Evolutionary conservation across 2,329 filamentous ascomycete species (phyloP), one percentile per base, ranked within the genome.

Genomic region (Trichoderma atroviride): DNA sequence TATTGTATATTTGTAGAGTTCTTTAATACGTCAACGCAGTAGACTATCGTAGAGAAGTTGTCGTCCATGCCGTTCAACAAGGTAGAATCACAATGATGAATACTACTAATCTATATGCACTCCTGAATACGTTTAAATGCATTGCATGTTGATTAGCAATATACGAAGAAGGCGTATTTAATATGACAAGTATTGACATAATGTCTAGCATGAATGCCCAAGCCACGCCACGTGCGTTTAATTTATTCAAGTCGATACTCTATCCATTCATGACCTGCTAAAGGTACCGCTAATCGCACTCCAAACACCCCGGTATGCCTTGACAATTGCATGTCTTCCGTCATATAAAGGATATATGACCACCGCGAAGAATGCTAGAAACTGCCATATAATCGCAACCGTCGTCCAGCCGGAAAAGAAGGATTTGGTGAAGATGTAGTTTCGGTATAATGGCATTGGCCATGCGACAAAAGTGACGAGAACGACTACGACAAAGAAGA

Each of bases 381-480:
- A 68, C 13, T 68, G 65, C 65, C 65, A 68, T 19, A 68, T 61
- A 6, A 68, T 68, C 5, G 65, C 65, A 27, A 68, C 65, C 1
- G 65, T 68, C 3, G 65, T 68, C 65, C 65, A 68, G 5, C 57
- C 24, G 14, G 65, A 68, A 33, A 68, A 68, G 57, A 61, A 68
- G 5, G 65, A 16, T 13, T 68, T 68, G 22, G 65, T 61, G 11
- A 68, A 68, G 16, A 68, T 68, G 33, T 68, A 68, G 47, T 68
- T 55, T 33, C 65, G 57, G 19, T 68, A 68, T n/a, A 68, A 55
- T 14, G 65, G 65, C 65, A 68, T 61, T 55, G 65, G 65, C 65
- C 65, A 68, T 33, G 58, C 65, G 16, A 68, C 37, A 5, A 68
- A 68, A 10, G 65, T 68, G 47, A 68, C 33, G 57, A 68, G 57